Conservation (phyloP, 2,329 filamentous ascomycete genomes). For the Magnaporthales sp. region DNA sequence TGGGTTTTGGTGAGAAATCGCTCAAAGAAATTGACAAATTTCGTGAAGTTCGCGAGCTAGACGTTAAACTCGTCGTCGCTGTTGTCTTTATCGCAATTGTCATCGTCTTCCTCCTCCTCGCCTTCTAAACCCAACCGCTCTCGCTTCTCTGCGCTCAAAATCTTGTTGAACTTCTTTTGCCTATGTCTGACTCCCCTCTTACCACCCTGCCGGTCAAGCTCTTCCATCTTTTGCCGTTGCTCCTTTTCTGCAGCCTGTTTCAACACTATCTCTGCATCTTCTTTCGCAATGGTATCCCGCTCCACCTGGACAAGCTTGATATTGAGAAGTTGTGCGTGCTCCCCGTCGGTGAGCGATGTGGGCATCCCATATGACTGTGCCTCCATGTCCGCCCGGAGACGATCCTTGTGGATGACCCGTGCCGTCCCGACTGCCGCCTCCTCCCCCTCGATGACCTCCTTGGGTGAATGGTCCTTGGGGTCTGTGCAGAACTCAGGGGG, state of each 20-base stretch:
- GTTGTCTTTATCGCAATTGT: not conserved
- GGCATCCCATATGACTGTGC: not conserved
- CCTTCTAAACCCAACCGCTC: not conserved
- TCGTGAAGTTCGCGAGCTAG: no score
- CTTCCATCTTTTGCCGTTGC: not conserved
- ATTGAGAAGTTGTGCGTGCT: not conserved
- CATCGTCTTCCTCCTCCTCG: not conserved
- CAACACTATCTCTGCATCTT: not conserved
- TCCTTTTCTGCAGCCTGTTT: not conserved
- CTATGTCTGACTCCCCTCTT: no score
- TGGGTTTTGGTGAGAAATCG: no score
- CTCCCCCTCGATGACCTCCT: no score
- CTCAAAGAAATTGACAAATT: no score
- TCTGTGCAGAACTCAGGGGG: no score
- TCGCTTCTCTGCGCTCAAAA: not conserved
- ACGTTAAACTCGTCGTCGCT: not conserved
- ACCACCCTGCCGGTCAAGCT: not conserved
- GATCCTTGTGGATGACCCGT: no score
- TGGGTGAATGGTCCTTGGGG: no score
- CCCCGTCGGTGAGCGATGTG: not conserved
- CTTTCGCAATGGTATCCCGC: not conserved
- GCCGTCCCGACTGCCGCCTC: no score
- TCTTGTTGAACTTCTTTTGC: not conserved
- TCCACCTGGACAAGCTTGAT: not conserved
- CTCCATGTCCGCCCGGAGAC: no score